phyloP scores from a whole-genome alignment of 331 rosid genomes.

The Stylosanthes scabra region DNA sequence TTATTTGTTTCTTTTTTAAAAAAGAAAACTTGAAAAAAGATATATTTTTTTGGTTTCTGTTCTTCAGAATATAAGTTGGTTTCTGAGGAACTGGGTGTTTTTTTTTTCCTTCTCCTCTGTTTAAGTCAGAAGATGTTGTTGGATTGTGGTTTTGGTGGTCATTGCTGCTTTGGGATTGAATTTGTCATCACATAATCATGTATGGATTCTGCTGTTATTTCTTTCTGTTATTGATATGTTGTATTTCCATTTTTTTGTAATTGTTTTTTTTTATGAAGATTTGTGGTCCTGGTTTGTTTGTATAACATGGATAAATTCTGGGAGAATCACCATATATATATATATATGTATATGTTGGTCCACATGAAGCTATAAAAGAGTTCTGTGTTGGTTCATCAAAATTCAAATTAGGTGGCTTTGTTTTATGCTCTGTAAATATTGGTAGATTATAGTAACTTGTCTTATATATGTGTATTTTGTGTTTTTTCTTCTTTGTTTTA shows the following conservation, averaged over 20 bases:
- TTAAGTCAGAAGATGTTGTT: conserved; percentile 5
- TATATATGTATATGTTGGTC: background rate
- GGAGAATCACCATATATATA: conserved; percentile 8
- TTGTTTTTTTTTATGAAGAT: conserved; percentile 9
- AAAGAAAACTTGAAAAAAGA: conserved; percentile 1
- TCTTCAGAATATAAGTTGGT: conserved; percentile 2
- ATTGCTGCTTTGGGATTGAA: background rate
- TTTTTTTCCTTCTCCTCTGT: background rate
- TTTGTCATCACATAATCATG: conserved; percentile 37
- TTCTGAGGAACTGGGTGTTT: conserved; percentile 28
- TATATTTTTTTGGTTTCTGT: background rate
- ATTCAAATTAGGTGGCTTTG: background rate
- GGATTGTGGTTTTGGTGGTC: conserved; percentile 23
- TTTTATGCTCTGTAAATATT: background rate
- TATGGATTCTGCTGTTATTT: conserved; percentile 31
- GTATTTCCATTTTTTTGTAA: background rate
- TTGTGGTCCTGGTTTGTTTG: conserved; percentile 5
- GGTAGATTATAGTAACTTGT: background rate
- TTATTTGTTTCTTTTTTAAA: background rate
- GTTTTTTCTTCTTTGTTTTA: too few species aligned
- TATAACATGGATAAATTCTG: background rate
- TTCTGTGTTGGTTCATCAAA: background rate
- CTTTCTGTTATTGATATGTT: background rate
- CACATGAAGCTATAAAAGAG: background rate
- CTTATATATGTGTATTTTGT: background rate